A percentile compares a stretch with the other conserved stretches of the same genome.
Evolutionary conservation across 2,329 filamentous ascomycete genomes (phyloP).

Genomic region (Ceratocystis harringtonii): DNA sequence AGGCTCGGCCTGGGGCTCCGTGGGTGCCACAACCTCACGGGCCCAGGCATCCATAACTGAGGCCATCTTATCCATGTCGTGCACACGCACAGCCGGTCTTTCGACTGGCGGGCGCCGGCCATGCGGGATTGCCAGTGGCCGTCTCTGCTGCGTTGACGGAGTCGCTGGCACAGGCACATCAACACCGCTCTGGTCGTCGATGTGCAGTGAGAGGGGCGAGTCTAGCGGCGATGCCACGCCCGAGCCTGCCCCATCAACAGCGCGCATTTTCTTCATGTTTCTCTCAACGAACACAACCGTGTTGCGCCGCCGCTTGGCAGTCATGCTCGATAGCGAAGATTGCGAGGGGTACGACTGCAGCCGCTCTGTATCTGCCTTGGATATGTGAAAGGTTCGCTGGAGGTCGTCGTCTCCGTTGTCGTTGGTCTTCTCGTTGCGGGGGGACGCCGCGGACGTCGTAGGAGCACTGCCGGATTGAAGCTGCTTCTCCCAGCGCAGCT

Average conservation of each 20-base stretch:
- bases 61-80: conserved; percentile 35
- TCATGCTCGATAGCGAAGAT: conserved; percentile 5
- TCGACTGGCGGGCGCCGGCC: conserved; percentile 25
- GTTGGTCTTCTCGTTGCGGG: conserved; percentile 21
- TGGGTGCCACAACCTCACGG: conserved; percentile 29
- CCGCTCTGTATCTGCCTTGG: conserved; percentile 13
- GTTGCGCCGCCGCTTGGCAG: conserved; percentile 12
- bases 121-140: conserved; percentile 16
- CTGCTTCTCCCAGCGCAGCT: conserved; percentile 18
- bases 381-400: conserved; percentile 16
- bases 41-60: conserved; percentile 45
- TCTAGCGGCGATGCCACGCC: neutral
- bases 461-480: neutral
- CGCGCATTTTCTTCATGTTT: conserved; percentile 27
- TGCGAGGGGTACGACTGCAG: conserved; percentile 11
- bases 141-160: conserved; percentile 13
- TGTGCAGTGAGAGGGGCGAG: neutral
- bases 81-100: conserved; percentile 25
- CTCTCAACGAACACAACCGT: conserved; percentile 43
- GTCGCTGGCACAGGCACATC: conserved; percentile 15
- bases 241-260: neutral
- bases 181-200: conserved; percentile 4
- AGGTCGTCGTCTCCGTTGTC: conserved; percentile 19
- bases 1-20: conserved; percentile 19
- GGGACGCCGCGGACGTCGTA: neutral